Percentiles rank a stretch among this genome's conserved stretches.
Conservation (phyloP, 306 rosid genomes). For the Prunus dulcis region DNA sequence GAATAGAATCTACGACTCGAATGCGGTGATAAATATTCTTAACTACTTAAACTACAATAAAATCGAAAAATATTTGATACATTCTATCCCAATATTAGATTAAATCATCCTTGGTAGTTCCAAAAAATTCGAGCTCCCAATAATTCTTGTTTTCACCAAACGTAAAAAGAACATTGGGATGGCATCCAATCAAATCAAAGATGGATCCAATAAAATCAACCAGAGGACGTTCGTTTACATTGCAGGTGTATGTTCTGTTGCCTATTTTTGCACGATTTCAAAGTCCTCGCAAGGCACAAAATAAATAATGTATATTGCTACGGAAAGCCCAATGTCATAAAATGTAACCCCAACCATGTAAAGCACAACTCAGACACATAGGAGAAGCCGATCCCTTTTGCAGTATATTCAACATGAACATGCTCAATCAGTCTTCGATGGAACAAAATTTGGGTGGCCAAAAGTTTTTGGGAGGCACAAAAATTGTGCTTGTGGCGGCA, state of each 20-base stretch:
- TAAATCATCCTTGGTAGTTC: not conserved
- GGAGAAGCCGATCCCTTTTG: not conserved
- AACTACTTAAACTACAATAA: no score
- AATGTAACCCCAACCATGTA: no score
- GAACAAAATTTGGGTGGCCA: not conserved
- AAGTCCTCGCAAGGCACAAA: not conserved
- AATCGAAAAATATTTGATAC: no score
- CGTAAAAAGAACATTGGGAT: not conserved
- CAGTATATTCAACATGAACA: not conserved
- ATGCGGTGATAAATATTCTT: no score
- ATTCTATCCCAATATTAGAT: not conserved
- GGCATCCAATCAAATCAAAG: not conserved
- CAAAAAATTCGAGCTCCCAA: not conserved
- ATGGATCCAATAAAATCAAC: not conserved
- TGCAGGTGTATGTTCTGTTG: not conserved
- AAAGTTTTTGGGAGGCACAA: not conserved
- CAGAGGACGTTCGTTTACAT: not conserved
- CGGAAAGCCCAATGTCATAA: no score
- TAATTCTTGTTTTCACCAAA: not conserved
- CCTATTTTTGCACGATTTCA: not conserved
- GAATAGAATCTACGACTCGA: fast-evolving
- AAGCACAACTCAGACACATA: no score
- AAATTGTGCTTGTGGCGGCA: not conserved
- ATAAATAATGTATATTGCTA: no score
- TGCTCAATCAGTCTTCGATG: not conserved